Conservation (phyloP, 139 green algal species). For the Coelastrella sp. region DNA sequence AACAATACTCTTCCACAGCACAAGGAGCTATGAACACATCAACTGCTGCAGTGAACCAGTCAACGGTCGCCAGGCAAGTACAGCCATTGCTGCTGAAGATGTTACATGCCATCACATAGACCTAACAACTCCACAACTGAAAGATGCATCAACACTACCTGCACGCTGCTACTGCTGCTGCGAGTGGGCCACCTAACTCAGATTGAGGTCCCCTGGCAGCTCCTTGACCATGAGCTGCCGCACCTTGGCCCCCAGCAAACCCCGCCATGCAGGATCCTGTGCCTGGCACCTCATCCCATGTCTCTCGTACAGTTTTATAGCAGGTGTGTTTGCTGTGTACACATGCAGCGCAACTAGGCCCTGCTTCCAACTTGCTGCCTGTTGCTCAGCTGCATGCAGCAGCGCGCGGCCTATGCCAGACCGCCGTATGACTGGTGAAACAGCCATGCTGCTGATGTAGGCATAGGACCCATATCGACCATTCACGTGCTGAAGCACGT, state of each 20-base stretch:
- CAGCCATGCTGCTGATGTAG: slow-evolving; percentile 60
- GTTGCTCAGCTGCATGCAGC: slow-evolving; percentile 52
- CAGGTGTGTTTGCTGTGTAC: slow-evolving; percentile 42
- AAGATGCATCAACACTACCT: too few species aligned
- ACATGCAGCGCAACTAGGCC: slow-evolving; percentile 53
- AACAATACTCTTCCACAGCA: too few species aligned
- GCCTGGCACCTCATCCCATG: slow-evolving; percentile 29
- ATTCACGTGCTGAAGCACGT: slow-evolving; percentile 29
- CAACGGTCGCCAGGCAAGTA: too few species aligned
- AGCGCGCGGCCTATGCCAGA: slow-evolving; percentile 46
- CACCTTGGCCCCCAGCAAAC: slow-evolving; percentile 11
- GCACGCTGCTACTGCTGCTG: too few species aligned
- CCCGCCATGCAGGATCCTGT: slow-evolving; percentile 30
- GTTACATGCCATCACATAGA: too few species aligned
- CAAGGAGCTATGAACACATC: too few species aligned
- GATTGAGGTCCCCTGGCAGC: background rate
- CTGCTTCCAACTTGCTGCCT: slow-evolving; percentile 48
- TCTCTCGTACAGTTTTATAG: slow-evolving; percentile 44
- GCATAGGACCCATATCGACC: slow-evolving; percentile 8
- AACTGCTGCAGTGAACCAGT: too few species aligned
- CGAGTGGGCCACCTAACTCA: too few species aligned
- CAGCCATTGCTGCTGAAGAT: too few species aligned
- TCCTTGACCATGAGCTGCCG: slow-evolving; percentile 45
- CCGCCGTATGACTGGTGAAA: slow-evolving; percentile 32
- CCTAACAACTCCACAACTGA: too few species aligned